Base-by-base conservation (phyloP, 2,329 filamentous ascomycete species). In the Calonectria pteridis region DNA sequence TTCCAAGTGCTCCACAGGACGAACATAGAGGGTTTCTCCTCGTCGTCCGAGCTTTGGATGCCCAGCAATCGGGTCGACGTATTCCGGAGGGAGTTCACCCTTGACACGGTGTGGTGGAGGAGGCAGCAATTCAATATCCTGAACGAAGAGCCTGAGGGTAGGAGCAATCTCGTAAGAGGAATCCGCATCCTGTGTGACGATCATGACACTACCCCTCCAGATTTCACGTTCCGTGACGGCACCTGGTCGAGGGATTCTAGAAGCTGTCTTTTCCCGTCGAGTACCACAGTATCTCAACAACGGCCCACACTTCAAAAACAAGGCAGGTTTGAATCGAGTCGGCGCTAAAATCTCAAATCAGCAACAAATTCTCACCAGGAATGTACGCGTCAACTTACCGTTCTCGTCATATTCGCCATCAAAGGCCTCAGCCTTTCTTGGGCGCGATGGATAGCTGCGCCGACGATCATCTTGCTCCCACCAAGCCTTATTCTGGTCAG, bases 141-240 rank as follows among this genome's bases (percentile, higher is more conserved):
- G 96, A 9, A 93, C 92, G 83, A 98, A 99, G 5, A 99, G 84
- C 53, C 96, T 91, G 76, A 99, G 86, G 0, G 90, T 94, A 5
- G 97, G 97, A 0, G 90, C 90, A 62, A 95, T 92, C 55, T 93
- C 91, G 81, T 98, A 98, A 0, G 93, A 94, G 2, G 96, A 98
- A 50, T 93, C 91, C 2, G 91, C 89, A 81, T 99, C 96, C 67
- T 92, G 90, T 0, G 97, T 98, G 28, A 99, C 95, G 79, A 99
- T 98, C 95, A 99, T 95, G 71, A 98, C 90, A 73, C 92, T 97
- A 6, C 97, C 97, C 83, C 96, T 92, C 97, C 97, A 99, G 26
- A 96, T 92, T 79, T 98, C 95, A 66, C 92, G 90, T 53, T 95
- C 92, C 0, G 81, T 68, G 16, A 81, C 71, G 2, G 80, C 77